Evolutionary conservation across 2,329 filamentous ascomycete species (phyloP).

Genomic region (Exophiala lecanii-corni): DNA sequence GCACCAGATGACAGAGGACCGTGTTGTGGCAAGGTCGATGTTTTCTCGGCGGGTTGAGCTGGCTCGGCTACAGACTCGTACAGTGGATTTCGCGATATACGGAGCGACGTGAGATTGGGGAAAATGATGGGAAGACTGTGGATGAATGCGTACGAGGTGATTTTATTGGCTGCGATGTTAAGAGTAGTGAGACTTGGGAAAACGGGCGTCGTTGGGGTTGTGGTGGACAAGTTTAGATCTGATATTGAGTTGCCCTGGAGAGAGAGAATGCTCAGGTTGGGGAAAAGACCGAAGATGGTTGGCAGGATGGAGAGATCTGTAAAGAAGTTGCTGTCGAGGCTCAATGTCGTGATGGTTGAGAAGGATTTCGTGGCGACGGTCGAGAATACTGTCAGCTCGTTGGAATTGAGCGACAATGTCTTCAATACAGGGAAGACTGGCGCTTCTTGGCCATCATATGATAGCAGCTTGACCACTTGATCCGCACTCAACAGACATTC

Average conservation of each 20-base stretch:
- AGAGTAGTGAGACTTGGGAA: constrained; percentile 59
- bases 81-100: constrained; percentile 81
- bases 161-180: constrained; percentile 68
- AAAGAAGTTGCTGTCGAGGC: constrained; percentile 46
- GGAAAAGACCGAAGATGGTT: constrained; percentile 53
- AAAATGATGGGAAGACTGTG: constrained; percentile 63
- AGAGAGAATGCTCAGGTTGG: constrained; percentile 45
- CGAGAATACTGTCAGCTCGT: constrained; percentile 19
- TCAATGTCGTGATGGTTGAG: constrained; percentile 45
- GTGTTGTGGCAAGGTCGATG: neutral
- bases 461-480: constrained; percentile 47
- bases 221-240: constrained; percentile 4
- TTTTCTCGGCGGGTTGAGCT: constrained; percentile 27
- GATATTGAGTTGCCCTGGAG: constrained; percentile 74
- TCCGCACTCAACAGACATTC: constrained; percentile 64
- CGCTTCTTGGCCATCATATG: neutral
- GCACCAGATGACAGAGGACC: constrained; percentile 11
- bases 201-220: constrained; percentile 36
- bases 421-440: constrained; percentile 19
- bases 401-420: constrained; percentile 17
- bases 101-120: constrained; percentile 68
- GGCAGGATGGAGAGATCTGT: constrained; percentile 35
- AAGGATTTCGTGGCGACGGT: constrained; percentile 16
- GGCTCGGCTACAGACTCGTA: constrained; percentile 52
- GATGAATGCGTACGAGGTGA: constrained; percentile 68